A percentile compares a stretch with the other conserved stretches of the same genome.
Evolutionary conservation across 371 early-diverging fungal species (phyloP).

Genomic region (Mortierella sp.): DNA sequence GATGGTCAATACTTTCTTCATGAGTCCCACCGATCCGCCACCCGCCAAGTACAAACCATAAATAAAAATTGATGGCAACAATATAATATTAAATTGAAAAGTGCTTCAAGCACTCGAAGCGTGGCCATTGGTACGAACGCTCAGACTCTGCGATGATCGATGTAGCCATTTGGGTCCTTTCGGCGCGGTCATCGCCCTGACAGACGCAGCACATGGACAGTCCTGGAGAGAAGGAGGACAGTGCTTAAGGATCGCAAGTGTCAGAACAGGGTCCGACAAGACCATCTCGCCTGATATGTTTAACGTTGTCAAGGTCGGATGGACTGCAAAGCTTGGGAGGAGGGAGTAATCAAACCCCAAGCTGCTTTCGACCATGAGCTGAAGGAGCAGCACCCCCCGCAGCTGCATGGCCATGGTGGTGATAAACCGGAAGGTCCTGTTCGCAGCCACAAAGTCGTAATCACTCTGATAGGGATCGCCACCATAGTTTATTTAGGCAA

Average conservation of each 20-base stretch:
- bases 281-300: neutral
- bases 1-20: slow-evolving; percentile 73
- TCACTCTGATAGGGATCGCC: neutral
- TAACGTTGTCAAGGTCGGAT: neutral
- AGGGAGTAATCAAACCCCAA: neutral
- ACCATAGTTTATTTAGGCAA: neutral
- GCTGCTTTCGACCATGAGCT: neutral
- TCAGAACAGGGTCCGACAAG: neutral
- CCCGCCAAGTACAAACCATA: slow-evolving; percentile 44
- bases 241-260: neutral
- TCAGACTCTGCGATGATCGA: neutral
- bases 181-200: neutral
- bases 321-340: neutral
- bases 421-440: neutral
- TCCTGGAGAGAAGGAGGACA: neutral
- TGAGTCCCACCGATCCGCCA: slow-evolving; percentile 61
- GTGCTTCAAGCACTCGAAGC: neutral
- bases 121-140: neutral
- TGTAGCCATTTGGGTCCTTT: neutral
- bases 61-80: neutral
- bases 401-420: neutral
- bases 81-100: too few relatives aligned
- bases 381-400: neutral
- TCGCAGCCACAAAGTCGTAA: neutral
- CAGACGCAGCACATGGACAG: neutral